Evolutionary conservation across 2,329 filamentous ascomycete genomes (phyloP), one percentile per base, ranked within the genome.

Genomic region (Colletotrichum coccodes): DNA sequence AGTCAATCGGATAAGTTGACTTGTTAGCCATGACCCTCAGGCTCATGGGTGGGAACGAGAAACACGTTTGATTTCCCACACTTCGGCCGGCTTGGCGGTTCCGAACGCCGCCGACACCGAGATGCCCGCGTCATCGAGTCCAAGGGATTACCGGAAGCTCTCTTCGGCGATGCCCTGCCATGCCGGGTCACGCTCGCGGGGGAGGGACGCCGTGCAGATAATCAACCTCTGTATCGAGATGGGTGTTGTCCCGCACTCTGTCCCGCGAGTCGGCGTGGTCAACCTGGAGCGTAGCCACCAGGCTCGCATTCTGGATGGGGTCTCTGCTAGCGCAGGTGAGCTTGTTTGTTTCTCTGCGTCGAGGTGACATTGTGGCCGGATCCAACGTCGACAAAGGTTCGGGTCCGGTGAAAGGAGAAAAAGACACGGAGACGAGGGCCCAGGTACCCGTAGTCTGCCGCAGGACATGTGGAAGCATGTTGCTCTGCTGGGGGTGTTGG

Each of bases 91-190:
- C 49, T 42, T 49, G 63, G 42, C 42, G 46, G 40, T 34, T n/a
- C 47, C 40, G 54, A 60, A 60, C 21, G 49, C 40, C 32, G 54
- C 65, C n/a, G 38, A 60, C 8, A 38, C 8, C 30, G 46, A 64
- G 34, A 40, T 68, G 47, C 61, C 54, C 54, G 54, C 61, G 49
- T 65, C 60, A 36, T 68, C 40, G 26, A 68, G 32, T n/a, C n/a
- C 40, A 28, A 28, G 16, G 16, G 53, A 28, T 47, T 21, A 6
- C 28, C 50, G 64, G 42, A 28, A 32, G 52, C 38, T 26, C 34
- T 50, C 44, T 23, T 58, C 38, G 52, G 60, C 32, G 14, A 59
- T 52, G 32, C 30, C 14, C 54, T 54, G 38, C 60, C 65, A 54
- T 38, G 59, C 64, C 60, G 44, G 60, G 53, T 16, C 38, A 59